Evolutionary conservation across 495 filamentous ascomycete species (phyloP).

Genomic region (Tuber magnatum): DNA sequence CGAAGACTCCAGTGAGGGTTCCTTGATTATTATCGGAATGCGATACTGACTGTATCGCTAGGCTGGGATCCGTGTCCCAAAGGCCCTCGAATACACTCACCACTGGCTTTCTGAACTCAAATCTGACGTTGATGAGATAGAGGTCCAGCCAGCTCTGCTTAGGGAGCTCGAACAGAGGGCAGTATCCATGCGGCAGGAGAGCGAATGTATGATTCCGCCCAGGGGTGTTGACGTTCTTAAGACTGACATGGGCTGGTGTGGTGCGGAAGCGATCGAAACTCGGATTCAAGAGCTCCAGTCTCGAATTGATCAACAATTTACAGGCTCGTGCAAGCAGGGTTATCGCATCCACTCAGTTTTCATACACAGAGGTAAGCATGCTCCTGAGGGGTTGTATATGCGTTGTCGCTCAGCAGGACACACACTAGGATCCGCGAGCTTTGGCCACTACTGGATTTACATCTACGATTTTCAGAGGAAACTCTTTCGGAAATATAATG

Average conservation of each 20-base stretch:
- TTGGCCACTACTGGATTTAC: constrained; percentile 96
- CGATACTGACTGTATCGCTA: constrained; percentile 33
- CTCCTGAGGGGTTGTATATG: not conserved
- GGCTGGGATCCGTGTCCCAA: constrained; percentile 34
- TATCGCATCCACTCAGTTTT: constrained; percentile 91
- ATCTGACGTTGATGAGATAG: constrained; percentile 29
- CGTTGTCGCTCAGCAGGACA: not conserved
- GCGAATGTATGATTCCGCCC: constrained; percentile 21
- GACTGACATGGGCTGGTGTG: not conserved
- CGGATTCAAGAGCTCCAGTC: constrained; percentile 49
- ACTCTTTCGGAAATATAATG: constrained; percentile 92
- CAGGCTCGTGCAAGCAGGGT: constrained; percentile 51
- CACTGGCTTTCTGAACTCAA: constrained; percentile 35
- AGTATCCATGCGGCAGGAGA: constrained; percentile 16
- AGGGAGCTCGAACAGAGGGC: constrained; percentile 27
- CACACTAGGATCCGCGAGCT: constrained; percentile 47
- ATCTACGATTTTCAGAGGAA: constrained; percentile 77
- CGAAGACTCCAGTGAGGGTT: constrained; percentile 46
- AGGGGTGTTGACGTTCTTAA: not conserved
- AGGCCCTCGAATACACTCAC: constrained; percentile 30
- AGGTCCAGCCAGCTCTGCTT: constrained; percentile 26
- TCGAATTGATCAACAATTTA: constrained; percentile 58
- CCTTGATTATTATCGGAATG: not conserved
- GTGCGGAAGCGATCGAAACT: constrained; percentile 43
- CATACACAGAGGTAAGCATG: constrained; percentile 63